A percentile compares a stretch with the other conserved stretches of the same genome.
Conservation (phyloP, 352 stramenopile species). For the Plasmopara viticola region DNA sequence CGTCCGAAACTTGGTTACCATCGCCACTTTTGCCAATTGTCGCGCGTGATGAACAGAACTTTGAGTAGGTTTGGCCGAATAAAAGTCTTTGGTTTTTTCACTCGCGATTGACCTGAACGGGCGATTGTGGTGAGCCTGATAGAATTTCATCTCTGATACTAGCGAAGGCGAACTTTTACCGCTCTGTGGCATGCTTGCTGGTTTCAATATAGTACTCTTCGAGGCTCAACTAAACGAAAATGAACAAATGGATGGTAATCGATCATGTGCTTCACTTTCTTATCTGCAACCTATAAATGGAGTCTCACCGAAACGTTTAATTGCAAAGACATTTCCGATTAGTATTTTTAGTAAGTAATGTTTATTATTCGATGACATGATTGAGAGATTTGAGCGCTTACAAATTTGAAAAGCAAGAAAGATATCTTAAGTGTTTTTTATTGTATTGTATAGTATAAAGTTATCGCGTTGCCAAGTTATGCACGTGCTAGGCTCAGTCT, state of each 20-base stretch:
- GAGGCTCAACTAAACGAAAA: slow-evolving; percentile 13
- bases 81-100: slow-evolving; percentile 22
- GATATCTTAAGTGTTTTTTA: too few relatives aligned
- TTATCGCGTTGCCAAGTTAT: too few relatives aligned
- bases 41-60: slow-evolving; percentile 45
- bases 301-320: not conserved
- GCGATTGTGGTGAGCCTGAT: slow-evolving; percentile 9
- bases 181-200: slow-evolving; percentile 8
- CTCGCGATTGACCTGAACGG: slow-evolving; percentile 34
- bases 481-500: too few relatives aligned
- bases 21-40: slow-evolving; percentile 42
- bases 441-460: too few relatives aligned
- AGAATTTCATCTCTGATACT: slow-evolving; percentile 23
- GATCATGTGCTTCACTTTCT: slow-evolving; percentile 17
- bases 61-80: slow-evolving; percentile 32
- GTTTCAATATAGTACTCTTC: not conserved
- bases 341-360: too few relatives aligned
- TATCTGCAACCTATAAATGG: slow-evolving; percentile 8
- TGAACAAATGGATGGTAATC: slow-evolving; percentile 1
- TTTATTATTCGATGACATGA: too few relatives aligned
- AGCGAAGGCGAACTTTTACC: slow-evolving; percentile 8
- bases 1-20: slow-evolving; percentile 24
- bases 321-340: too few relatives aligned
- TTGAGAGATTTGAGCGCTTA: too few relatives aligned
- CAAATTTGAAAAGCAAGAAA: too few relatives aligned